phyloP scores from a whole-genome alignment of 192 early-diverging fungal species.

The Backusella westeae region DNA sequence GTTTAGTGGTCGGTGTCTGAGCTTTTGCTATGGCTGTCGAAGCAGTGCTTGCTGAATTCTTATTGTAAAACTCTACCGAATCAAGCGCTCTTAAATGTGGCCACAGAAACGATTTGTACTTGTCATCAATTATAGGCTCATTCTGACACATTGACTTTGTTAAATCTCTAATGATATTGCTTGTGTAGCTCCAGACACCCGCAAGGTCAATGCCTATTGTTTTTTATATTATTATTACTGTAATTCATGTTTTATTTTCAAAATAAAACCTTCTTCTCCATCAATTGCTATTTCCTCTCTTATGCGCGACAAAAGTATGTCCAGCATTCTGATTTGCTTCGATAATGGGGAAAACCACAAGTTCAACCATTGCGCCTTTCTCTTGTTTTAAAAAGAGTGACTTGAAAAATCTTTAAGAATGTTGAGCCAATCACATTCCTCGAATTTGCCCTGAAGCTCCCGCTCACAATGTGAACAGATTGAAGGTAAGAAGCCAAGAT shows the following conservation, averaged over 20 bases:
- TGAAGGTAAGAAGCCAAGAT: too few species aligned
- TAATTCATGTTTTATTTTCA: not conserved
- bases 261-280: constrained; percentile 11
- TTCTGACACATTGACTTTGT: not conserved
- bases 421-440: not conserved
- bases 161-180: not conserved
- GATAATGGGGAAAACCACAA: not conserved
- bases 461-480: too few species aligned
- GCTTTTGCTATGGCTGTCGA: not conserved
- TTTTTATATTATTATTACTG: not conserved
- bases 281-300: constrained; percentile 29
- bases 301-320: constrained; percentile 14
- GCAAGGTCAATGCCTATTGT: constrained; percentile 11
- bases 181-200: constrained; percentile 1
- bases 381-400: not conserved
- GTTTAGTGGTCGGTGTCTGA: not conserved
- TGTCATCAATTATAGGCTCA: constrained; percentile 1
- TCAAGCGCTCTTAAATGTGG: not conserved
- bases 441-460: not conserved
- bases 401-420: not conserved
- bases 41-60: not conserved
- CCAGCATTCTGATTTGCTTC: constrained; percentile 15
- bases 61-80: not conserved
- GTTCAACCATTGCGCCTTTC: not conserved
- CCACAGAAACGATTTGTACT: constrained; percentile 23